phyloP scores from a whole-genome alignment of 176 grass and related monocot genomes.

The Elaeis guineensis region DNA sequence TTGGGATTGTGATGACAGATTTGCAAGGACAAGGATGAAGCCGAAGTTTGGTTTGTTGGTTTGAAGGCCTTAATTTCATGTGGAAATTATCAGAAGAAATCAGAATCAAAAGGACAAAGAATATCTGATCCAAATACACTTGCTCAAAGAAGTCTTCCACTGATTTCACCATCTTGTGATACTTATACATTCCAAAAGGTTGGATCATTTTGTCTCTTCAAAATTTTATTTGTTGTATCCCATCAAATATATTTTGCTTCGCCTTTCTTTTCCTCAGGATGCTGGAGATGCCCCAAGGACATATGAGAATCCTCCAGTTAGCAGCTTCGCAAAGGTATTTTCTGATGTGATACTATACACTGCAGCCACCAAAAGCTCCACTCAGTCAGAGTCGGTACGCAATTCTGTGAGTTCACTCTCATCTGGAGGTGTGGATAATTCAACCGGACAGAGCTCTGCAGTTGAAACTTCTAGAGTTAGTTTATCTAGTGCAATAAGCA shows the following conservation, averaged over 20 bases:
- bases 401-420: conserved; percentile 34
- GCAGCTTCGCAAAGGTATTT: conserved; percentile 46
- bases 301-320: conserved; percentile 26
- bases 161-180: conserved; percentile 23
- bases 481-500: conserved; percentile 60
- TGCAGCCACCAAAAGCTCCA: conserved; percentile 17
- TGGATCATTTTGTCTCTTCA: neutral
- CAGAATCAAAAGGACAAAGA: conserved; percentile 37
- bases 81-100: conserved; percentile 24
- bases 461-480: conserved; percentile 55
- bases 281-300: conserved; percentile 24
- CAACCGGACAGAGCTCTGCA: conserved; percentile 27
- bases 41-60: conserved; percentile 68
- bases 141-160: conserved; percentile 26
- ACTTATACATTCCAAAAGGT: conserved; percentile 36
- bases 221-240: neutral
- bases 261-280: conserved; percentile 27
- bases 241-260: conserved; percentile 4
- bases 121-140: conserved; percentile 32
- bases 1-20: conserved; percentile 20
- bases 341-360: conserved; percentile 57
- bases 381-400: conserved; percentile 27
- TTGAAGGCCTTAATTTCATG: conserved; percentile 53
- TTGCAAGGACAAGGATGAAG: conserved; percentile 82
- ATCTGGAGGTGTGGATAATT: conserved; percentile 42